These are phyloP conservation scores for Coprinellus micaceus DNA, from an alignment of 768 basidiomycete species.

Conservation along the genomic window DNA sequence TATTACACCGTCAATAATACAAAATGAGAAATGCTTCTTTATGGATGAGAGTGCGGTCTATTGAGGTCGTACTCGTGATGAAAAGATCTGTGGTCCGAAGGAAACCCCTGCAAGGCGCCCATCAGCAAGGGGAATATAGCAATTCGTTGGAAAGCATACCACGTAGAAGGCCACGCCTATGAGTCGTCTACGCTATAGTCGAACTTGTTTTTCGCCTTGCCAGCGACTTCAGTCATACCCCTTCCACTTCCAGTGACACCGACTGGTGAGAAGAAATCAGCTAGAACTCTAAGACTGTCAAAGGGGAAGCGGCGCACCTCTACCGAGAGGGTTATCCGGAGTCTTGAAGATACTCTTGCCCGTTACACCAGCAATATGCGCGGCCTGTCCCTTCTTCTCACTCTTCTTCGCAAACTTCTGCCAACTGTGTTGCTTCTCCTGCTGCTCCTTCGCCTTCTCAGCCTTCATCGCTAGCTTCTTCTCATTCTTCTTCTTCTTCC, in stretches of 20 bases:
- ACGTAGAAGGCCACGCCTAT: conserved; percentile 19
- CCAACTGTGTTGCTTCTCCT: conserved; percentile 80
- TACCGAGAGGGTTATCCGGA: conserved; percentile 85
- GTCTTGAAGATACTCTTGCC: conserved; percentile 95
- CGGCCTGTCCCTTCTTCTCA: conserved; percentile 89
- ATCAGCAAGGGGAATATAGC: neutral
- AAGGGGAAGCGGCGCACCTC: conserved; percentile 54
- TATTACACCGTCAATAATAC: neutral
- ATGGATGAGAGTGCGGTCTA: neutral
- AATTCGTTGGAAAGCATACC: neutral
- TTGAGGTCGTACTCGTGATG: neutral
- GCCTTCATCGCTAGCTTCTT: conserved; percentile 84
- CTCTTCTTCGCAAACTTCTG: conserved; percentile 95
- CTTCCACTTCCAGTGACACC: conserved; percentile 90
- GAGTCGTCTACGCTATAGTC: conserved; percentile 43
- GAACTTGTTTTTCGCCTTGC: conserved; percentile 76
- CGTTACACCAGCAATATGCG: conserved; percentile 82
- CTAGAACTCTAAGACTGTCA: conserved; percentile 4
- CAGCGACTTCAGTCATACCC: conserved; percentile 78
- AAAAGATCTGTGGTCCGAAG: neutral
- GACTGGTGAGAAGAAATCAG: conserved; percentile 44
- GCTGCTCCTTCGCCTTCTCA: conserved; percentile 86
- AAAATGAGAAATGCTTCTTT: neutral
- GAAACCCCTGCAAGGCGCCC: neutral
- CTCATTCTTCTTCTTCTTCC: conserved; percentile 93